Conservation (phyloP, 345 rosid species). For the Trapa incisa region DNA sequence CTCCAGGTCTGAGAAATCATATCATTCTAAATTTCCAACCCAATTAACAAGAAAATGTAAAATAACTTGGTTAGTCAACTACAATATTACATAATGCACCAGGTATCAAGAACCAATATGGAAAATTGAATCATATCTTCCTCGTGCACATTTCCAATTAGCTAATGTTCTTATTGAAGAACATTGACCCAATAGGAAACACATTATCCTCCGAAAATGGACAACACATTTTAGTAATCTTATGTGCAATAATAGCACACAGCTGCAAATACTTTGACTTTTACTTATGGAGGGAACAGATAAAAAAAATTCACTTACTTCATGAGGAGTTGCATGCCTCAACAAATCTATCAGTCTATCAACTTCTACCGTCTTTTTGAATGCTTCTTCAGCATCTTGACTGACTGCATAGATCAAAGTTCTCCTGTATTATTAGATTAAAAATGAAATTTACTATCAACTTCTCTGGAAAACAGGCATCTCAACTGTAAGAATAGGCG, state of each 20-base stretch:
- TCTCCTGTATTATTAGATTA: conserved; percentile 78
- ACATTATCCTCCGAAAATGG: neutral
- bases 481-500: neutral
- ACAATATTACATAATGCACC: neutral
- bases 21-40: neutral
- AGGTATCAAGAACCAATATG: neutral
- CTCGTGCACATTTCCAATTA: neutral
- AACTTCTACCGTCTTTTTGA: conserved; percentile 78
- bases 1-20: neutral
- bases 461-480: conserved; percentile 15
- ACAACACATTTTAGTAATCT: neutral
- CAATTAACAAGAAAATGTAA: neutral
- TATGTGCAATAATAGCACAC: neutral
- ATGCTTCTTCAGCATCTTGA: conserved; percentile 69
- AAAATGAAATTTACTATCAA: conserved; percentile 31
- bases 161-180: neutral
- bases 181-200: neutral
- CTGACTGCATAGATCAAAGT: conserved; percentile 73
- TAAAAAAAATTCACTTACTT: conserved; percentile 28
- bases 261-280: neutral
- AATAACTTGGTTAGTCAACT: neutral
- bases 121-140: neutral
- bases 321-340: conserved; percentile 59
- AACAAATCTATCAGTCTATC: conserved; percentile 68
- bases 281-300: neutral